A percentile compares a stretch with the other conserved stretches of the same genome.
These are phyloP conservation scores for Breynia disticha DNA, from an alignment of 441 rosid genomes.

Conservation along the genomic window DNA sequence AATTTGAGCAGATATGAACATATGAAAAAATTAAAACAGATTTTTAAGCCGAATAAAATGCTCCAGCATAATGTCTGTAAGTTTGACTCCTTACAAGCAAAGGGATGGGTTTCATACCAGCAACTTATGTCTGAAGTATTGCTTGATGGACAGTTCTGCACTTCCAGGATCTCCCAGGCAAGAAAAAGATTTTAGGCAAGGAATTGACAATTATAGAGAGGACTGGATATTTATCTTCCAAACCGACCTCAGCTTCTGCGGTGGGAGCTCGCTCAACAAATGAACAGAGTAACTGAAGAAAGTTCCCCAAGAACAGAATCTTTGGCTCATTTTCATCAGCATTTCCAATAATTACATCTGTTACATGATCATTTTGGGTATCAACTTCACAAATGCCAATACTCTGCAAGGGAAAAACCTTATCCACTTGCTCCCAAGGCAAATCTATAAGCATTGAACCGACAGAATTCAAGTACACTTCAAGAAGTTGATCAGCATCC, in stretches of 20 bases:
- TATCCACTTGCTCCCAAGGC: constrained; percentile 44
- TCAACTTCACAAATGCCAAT: constrained; percentile 2
- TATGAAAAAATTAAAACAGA: no score
- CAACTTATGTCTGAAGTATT: constrained; percentile 69
- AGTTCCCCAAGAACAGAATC: constrained; percentile 43
- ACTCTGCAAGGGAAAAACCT: constrained; percentile 19
- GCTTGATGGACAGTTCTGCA: constrained; percentile 27
- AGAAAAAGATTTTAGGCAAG: constrained; percentile 49
- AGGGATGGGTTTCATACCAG: constrained; percentile 38
- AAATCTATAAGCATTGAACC: constrained; percentile 35
- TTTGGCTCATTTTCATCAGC: constrained; percentile 19
- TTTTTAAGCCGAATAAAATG: no score
- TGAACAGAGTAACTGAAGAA: constrained; percentile 69
- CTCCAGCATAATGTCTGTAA: no score
- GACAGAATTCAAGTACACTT: constrained; percentile 34
- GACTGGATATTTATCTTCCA: constrained; percentile 25
- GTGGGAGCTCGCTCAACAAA: constrained; percentile 35
- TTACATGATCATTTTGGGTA: constrained; percentile 10
- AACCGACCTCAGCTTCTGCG: constrained; percentile 24
- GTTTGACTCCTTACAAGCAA: neutral
- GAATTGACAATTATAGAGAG: constrained; percentile 29
- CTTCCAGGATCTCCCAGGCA: constrained; percentile 43
- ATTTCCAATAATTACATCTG: constrained; percentile 13
- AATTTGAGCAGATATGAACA: no score
- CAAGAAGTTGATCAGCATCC: constrained; percentile 34